These are phyloP conservation scores for Irpex rosettiformis DNA, from an alignment of 1,284 basidiomycete species.

Conservation along the genomic window DNA sequence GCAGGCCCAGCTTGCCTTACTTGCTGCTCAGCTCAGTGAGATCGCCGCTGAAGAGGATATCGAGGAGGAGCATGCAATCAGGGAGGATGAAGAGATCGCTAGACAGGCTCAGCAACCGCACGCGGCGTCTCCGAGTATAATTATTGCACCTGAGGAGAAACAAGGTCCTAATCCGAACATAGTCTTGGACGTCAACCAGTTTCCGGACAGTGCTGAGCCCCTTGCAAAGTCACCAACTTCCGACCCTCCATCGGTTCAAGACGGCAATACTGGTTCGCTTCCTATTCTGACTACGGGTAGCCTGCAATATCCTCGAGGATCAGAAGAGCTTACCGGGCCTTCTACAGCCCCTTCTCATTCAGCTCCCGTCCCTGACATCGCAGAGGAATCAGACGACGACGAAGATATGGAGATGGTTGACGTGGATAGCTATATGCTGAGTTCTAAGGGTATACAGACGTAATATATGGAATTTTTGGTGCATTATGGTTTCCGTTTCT, in stretches of 20 bases:
- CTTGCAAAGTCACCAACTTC: background rate
- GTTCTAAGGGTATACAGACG: constrained; percentile 2
- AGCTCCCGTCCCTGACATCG: constrained; percentile 3
- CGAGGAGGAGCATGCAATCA: constrained; percentile 20
- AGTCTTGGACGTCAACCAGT: constrained; percentile 17
- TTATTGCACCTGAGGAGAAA: background rate
- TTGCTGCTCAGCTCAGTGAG: constrained; percentile 62
- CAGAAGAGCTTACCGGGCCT: background rate
- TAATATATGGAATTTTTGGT: no score
- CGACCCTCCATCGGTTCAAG: background rate
- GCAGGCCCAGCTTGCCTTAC: constrained; percentile 58
- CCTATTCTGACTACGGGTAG: background rate
- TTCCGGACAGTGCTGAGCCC: constrained; percentile 10
- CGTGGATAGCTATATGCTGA: constrained; percentile 17
- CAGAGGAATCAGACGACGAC: constrained; percentile 28
- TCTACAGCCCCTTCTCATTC: background rate
- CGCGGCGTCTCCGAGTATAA: background rate
- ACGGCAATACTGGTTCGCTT: background rate
- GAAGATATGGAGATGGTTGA: constrained; percentile 33
- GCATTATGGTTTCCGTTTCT: no score
- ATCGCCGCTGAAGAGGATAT: constrained; percentile 38
- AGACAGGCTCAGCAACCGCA: background rate
- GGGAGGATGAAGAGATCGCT: background rate
- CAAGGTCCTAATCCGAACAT: constrained; percentile 3
- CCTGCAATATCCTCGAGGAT: background rate